Percentiles rank a stretch among this genome's conserved stretches.
These are phyloP conservation scores for Xylaria cubensis DNA, from an alignment of 495 filamentous ascomycete genomes.

Conservation along the genomic window DNA sequence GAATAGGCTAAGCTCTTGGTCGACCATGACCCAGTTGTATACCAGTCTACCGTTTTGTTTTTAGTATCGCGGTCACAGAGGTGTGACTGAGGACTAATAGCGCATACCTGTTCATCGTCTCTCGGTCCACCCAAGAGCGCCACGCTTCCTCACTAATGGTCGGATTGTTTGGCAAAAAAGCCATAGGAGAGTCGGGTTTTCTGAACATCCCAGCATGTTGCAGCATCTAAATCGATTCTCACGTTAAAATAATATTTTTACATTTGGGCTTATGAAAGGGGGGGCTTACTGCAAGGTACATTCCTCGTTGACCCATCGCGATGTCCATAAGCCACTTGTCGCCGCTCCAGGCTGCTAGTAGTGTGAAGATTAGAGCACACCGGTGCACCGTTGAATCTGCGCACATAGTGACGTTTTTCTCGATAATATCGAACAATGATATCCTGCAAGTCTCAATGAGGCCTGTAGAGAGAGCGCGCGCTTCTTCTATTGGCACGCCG, in stretches of 20 bases:
- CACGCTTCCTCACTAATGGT: slow-evolving; percentile 57
- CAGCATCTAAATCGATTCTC: slow-evolving; percentile 54
- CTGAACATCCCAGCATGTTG: slow-evolving; percentile 59
- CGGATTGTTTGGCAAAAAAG: slow-evolving; percentile 40
- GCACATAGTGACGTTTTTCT: slow-evolving; percentile 67
- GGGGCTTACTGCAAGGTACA: slow-evolving; percentile 66
- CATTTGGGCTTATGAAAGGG: background rate
- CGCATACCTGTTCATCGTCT: slow-evolving; percentile 62
- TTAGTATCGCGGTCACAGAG: background rate
- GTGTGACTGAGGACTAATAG: slow-evolving; percentile 1
- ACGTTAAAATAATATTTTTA: background rate
- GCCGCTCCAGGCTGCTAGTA: slow-evolving; percentile 68
- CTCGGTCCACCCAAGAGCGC: slow-evolving; percentile 63
- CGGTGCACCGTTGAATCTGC: slow-evolving; percentile 64
- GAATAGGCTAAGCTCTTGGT: slow-evolving; percentile 70
- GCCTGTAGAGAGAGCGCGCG: slow-evolving; percentile 64
- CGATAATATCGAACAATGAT: slow-evolving; percentile 68
- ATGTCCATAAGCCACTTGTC: slow-evolving; percentile 77
- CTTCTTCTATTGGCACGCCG: slow-evolving; percentile 62
- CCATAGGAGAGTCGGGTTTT: slow-evolving; percentile 41
- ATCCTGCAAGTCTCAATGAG: slow-evolving; percentile 70
- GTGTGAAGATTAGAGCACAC: slow-evolving; percentile 65
- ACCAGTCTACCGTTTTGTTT: slow-evolving; percentile 54
- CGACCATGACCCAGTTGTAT: slow-evolving; percentile 71
- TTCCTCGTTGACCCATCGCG: slow-evolving; percentile 70